Evolutionary conservation across 345 rosid genomes (phyloP), one percentile per base, ranked within the genome.

Genomic region (Clausena lansium): DNA sequence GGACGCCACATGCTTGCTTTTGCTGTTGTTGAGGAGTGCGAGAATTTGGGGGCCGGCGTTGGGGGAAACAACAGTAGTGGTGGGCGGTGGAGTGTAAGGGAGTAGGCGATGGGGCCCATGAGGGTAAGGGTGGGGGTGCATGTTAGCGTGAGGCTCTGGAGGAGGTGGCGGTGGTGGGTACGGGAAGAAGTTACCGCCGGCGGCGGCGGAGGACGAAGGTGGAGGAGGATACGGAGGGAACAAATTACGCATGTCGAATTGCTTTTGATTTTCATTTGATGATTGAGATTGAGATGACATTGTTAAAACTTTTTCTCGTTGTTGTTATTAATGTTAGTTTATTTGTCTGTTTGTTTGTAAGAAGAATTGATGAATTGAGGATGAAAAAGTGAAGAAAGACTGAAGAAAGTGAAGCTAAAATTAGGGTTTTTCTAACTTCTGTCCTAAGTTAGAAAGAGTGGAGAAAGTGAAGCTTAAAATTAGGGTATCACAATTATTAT

Each of bases 11-110:
- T 36, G 84, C 27, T 41, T 24, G 71, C 71, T 67, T 73, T 66
- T 78, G 76, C 73, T 71, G 64, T 81, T 74, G 66, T 86, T 84
- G 71, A 93, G 89, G 10, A 93, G 90, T 69, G 97, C 94, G 75
- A 91, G 90, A 77, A 91, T 86, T 22, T 86, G 93, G 75, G 89
- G 87, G 6, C 98, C 97, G 20, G 89, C 72, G 52, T 76, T 54
- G 35, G 60, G 54, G 74, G 77, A 45, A 41, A 41, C 50, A 41
- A 41, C 50, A 3, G 50, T 41, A 11, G 50, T 41, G 15, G 50
- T 41, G 50, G 50, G 5, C 17, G 5, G 50, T 45, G 50, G 17
- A 45, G 50, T 11, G 59, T 36, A 83, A 35, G 89, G 79, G 4
- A 86, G 39, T 45, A 84, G 36, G 87, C 77, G 1, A 78, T 76